A percentile compares a stretch with the other conserved stretches of the same genome.
phyloP scores from a whole-genome alignment of 2,329 filamentous ascomycete genomes.

The Leptoxyphium fumago region DNA sequence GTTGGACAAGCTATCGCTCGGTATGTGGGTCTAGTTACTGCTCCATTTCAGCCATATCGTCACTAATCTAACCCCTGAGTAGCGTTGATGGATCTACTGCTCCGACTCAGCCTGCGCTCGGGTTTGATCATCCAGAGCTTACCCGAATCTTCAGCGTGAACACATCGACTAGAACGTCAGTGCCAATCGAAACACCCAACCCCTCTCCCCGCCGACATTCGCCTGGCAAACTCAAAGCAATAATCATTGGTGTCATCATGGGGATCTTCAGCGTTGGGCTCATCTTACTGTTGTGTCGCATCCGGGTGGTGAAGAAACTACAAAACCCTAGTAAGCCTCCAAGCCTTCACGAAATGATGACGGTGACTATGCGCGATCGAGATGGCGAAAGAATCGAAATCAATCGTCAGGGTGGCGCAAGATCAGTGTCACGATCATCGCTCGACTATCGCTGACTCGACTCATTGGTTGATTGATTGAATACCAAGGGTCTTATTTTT shows the following conservation, averaged over 20 bases:
- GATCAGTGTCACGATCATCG: not conserved
- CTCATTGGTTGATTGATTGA: not conserved
- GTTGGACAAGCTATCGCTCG: conserved; percentile 1
- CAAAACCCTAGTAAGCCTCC: not conserved
- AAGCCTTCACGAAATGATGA: not conserved
- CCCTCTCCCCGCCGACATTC: not conserved
- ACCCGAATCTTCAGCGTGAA: not conserved
- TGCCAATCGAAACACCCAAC: not conserved
- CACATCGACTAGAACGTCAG: not conserved
- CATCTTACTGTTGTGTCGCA: not conserved
- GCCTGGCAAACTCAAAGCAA: not conserved
- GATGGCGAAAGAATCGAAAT: not conserved
- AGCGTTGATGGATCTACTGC: not conserved
- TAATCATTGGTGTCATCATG: not conserved
- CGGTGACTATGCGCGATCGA: not conserved
- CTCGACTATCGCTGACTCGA: not conserved
- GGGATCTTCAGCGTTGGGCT: not conserved
- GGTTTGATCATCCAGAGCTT: not conserved
- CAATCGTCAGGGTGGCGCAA: not conserved
- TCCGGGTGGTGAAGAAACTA: not conserved
- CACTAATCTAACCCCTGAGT: not conserved
- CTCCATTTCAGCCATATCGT: not conserved
- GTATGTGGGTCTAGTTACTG: not conserved
- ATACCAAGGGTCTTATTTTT: not conserved
- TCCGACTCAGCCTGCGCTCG: not conserved